These are phyloP conservation scores for Lentithecium fluviatile DNA, from an alignment of 495 filamentous ascomycete genomes.

Conservation along the genomic window DNA sequence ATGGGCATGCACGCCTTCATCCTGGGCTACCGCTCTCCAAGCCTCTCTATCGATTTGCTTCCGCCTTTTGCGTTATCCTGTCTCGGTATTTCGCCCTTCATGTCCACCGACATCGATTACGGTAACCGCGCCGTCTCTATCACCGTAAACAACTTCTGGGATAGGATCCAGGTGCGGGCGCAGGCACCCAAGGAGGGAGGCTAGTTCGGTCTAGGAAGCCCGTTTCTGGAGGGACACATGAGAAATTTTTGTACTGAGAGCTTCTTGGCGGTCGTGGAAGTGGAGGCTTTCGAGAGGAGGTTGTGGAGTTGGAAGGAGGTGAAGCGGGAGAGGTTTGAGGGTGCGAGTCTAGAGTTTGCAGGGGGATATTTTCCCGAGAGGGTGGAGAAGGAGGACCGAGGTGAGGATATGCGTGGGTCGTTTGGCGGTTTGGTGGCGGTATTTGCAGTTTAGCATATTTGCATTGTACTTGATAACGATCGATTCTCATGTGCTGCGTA, in stretches of 20 bases:
- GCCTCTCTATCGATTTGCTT: slow-evolving; percentile 39
- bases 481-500: too few relatives aligned
- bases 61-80: slow-evolving; percentile 40
- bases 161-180: slow-evolving; percentile 42
- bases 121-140: slow-evolving; percentile 35
- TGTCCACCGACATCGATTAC: slow-evolving; percentile 41
- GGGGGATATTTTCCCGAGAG: slow-evolving; percentile 44
- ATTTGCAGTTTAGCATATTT: too few relatives aligned
- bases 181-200: slow-evolving; percentile 40
- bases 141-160: slow-evolving; percentile 37
- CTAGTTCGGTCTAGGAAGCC: slow-evolving; percentile 46
- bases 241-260: slow-evolving; percentile 47
- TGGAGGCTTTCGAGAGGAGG: slow-evolving; percentile 40
- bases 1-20: slow-evolving; percentile 49
- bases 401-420: too few relatives aligned
- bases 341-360: slow-evolving; percentile 49
- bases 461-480: too few relatives aligned
- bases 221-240: slow-evolving; percentile 45
- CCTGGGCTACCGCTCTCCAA: slow-evolving; percentile 43
- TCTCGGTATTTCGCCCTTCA: slow-evolving; percentile 40
- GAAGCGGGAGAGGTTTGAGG: slow-evolving; percentile 40
- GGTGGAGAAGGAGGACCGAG: slow-evolving; percentile 33
- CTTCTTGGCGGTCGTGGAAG: slow-evolving; percentile 43
- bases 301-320: slow-evolving; percentile 44
- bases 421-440: too few relatives aligned